These are phyloP conservation scores for Pycnococcus provasolii DNA, from an alignment of 139 green algal species.

Conservation along the genomic window DNA sequence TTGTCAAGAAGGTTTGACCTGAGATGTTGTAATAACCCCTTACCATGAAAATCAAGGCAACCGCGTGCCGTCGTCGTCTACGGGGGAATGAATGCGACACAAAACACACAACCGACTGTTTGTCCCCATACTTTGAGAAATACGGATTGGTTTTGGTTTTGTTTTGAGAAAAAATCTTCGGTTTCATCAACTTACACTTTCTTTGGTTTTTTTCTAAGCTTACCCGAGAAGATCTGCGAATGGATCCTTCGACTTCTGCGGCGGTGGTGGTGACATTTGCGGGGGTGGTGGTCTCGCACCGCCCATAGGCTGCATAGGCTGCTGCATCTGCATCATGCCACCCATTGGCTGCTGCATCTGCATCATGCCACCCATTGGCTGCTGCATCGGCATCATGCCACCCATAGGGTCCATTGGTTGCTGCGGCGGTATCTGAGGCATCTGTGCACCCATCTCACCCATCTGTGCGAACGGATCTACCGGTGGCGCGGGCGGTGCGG, in stretches of 20 bases:
- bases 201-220: background rate
- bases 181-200: conserved; percentile 4
- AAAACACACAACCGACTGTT: too few relatives aligned
- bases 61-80: too few relatives aligned
- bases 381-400: too few relatives aligned
- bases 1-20: conserved; percentile 69
- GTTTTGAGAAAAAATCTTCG: background rate
- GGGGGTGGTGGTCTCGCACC: background rate
- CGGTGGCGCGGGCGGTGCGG: background rate
- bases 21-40: background rate
- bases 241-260: conserved; percentile 8
- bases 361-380: too few relatives aligned
- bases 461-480: background rate
- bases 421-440: background rate
- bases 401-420: too few relatives aligned
- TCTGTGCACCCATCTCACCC: background rate
- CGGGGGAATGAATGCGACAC: too few relatives aligned
- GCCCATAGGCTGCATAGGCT: background rate
- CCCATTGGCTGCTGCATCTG: too few relatives aligned
- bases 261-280: background rate
- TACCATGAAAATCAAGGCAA: too few relatives aligned
- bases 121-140: too few relatives aligned
- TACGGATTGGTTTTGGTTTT: background rate
- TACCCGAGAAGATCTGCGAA: conserved; percentile 16
- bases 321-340: background rate